phyloP scores from a whole-genome alignment of 164 flowering plant genomes.

The Cinnamomum chago region DNA sequence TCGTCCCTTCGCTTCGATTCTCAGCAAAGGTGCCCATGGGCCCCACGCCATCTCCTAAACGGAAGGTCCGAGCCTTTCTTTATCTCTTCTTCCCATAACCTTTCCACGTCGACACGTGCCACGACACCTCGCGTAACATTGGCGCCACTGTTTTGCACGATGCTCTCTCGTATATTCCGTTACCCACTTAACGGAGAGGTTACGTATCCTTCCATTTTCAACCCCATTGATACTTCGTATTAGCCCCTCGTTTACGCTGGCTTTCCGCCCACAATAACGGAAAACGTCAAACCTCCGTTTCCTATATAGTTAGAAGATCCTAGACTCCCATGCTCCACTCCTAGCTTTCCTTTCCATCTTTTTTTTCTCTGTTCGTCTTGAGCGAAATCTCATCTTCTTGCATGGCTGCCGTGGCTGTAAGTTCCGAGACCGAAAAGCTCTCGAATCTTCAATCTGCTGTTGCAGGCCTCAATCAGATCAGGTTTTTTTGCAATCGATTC shows the following conservation, averaged over 20 bases:
- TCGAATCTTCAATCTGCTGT: constrained; percentile 55
- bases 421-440: constrained; percentile 53
- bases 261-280: background rate
- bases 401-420: constrained; percentile 41
- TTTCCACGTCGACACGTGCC: background rate
- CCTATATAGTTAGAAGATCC: background rate
- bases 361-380: background rate
- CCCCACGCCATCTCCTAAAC: background rate
- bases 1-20: background rate
- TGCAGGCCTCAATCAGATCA: constrained; percentile 70
- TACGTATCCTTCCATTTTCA: too few relatives aligned
- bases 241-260: background rate
- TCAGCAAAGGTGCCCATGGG: background rate
- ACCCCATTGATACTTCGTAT: background rate
- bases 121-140: background rate
- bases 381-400: background rate
- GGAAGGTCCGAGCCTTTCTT: background rate
- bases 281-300: background rate
- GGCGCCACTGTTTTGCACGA: background rate
- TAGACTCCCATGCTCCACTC: background rate
- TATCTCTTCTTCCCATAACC: background rate
- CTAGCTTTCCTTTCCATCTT: constrained; percentile 1
- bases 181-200: background rate
- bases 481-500: constrained; percentile 29
- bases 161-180: background rate